Evolutionary conservation across 2,329 filamentous ascomycete species (phyloP).

Genomic region (Mycosphaerella sp.): DNA sequence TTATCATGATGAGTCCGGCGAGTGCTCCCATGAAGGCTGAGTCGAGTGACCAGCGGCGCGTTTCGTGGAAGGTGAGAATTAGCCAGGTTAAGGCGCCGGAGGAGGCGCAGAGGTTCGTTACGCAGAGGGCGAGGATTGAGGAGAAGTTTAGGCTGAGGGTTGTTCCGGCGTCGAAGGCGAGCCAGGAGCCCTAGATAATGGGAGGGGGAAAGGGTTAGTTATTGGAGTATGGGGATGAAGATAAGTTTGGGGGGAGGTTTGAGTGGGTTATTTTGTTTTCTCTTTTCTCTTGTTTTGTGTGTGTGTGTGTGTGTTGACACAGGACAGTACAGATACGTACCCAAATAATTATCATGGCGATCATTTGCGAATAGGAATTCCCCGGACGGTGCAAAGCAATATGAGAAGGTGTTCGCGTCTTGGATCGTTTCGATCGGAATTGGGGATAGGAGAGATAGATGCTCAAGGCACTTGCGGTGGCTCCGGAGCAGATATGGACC

Average conservation of each 20-base stretch:
- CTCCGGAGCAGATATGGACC: slow-evolving; percentile 41
- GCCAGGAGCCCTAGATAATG: slow-evolving; percentile 44
- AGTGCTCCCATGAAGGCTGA: slow-evolving; percentile 49
- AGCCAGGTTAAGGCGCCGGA: slow-evolving; percentile 45
- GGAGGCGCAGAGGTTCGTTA: slow-evolving; percentile 46
- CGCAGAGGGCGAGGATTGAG: slow-evolving; percentile 45
- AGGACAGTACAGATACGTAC: too few species aligned
- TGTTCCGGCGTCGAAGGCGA: slow-evolving; percentile 48
- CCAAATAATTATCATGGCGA: slow-evolving; percentile 48
- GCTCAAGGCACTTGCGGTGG: slow-evolving; percentile 41
- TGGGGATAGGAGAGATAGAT: slow-evolving; percentile 48
- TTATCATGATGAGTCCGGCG: slow-evolving; percentile 49
- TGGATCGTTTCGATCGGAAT: slow-evolving; percentile 42
- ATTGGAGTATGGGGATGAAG: too few species aligned
- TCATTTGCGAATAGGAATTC: slow-evolving; percentile 44
- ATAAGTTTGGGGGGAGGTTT: too few species aligned
- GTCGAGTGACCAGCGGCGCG: slow-evolving; percentile 44
- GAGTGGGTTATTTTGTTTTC: too few species aligned
- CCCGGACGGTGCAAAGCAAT: slow-evolving; percentile 44
- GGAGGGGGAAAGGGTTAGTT: too few species aligned
- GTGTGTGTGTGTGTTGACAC: too few species aligned
- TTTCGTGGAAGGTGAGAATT: slow-evolving; percentile 40
- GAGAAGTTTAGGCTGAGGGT: slow-evolving; percentile 47
- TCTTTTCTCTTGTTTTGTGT: too few species aligned
- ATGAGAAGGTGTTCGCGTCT: slow-evolving; percentile 42